Evolutionary conservation across 331 rosid genomes (phyloP), one percentile per base, ranked within the genome.

Genomic region (Spiraea crenata): DNA sequence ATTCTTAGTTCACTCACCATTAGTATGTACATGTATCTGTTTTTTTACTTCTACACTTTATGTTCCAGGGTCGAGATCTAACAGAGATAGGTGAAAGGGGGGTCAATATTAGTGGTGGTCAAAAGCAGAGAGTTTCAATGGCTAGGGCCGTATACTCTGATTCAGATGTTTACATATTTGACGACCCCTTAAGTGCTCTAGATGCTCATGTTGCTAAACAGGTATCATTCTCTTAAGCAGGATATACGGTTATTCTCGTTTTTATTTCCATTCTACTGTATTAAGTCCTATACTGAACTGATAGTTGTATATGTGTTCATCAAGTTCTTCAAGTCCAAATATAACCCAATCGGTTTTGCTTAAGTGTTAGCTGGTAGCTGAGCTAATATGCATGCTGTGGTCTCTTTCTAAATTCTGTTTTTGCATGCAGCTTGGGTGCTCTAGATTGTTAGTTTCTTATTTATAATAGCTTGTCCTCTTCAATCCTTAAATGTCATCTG

Each of bases 1-100:
- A 58, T 45, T 49, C 60, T 49, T 73, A 59, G 74, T 9, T 74
- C 44, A 73, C 38, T 74, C 70, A 75, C 66, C 54, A 40, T 45
- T 67, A 65, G 47, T 9, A 35, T 63, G 61, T 25, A 46, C 49
- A n/a, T 5, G 4, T 15, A 42, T 48, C 54, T 44, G 5, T 62
- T 5, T 48, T 63, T 65, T 47, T 50, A 76, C 76, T 37, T 63
- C 52, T 64, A 39, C 67, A 20, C 74, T 60, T 59, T 39, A 67
- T 69, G 74, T 58, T 63, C 67, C 63, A 88, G 96, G 98, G 93
- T 56, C 85, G 58, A 50, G 98, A 93, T 81, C 83, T 85, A 63
- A 90, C 98, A 0, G 98, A 93, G 79, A 93, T 93, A 57, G 97
- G 98, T 31, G 98, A 93, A 84, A 88, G 97, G 70, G 98, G 98